Base-by-base conservation (phyloP, 345 rosid species). In the Combretum micranthum region DNA sequence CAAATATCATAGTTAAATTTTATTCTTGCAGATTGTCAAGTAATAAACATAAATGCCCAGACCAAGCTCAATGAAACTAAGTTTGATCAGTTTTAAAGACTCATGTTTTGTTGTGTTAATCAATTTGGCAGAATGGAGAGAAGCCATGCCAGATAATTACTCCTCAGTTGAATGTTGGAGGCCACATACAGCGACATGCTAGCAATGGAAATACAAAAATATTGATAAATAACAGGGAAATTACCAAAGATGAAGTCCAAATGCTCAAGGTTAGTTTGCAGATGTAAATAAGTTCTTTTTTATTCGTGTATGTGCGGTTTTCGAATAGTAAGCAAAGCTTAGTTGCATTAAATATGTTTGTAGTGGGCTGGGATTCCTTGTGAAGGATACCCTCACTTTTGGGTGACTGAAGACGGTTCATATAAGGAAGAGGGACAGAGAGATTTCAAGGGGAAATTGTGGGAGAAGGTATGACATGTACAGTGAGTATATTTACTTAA, bases 341-440 rank as follows among this genome's bases (percentile, higher is more conserved):
- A 19, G 56, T 26, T 54, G 49, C 52, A 42, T 1, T 39, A 43
- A 20, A 6, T 62, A 66, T 57, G 3, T 64, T 62, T 75, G 71
- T 80, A 89, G 99, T 0, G 53, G 18, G 72, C 63, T 13, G 75
- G 84, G 51, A 90, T 85, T 65, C 80, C 78, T 53, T 87, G 94
- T 68, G 89, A 82, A 79, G 94, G 91, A 53, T 58, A 59, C 19
- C 85, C 77, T 65, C 77, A 77, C 66, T 80, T 77, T 62, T 89
- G 88, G 94, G 72, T 89, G 52, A 64, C 63, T 61, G 65, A 80
- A 25, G 89, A 83, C 58, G 97, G 99, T 53, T 64, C 48, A 25
- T 87, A 79, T 64, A 65, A 14, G 60, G 96, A 86, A 78, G 99
- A 80, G 74, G 97, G 99, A 64, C 93, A 83, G 81, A 78, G 44